Conservation (phyloP, 73 alveolate species). For the Tetrahymena malaccensis region DNA sequence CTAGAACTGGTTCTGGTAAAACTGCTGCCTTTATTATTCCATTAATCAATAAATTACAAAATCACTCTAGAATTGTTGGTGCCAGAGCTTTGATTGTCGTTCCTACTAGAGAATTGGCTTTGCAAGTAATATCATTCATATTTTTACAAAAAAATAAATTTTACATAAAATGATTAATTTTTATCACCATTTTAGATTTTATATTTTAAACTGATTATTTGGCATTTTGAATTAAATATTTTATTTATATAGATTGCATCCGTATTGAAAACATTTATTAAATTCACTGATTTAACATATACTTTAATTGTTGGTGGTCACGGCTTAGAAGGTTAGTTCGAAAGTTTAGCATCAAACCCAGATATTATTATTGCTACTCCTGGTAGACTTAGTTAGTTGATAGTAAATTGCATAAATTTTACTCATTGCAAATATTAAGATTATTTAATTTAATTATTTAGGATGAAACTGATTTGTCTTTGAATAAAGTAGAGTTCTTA, state of each 20-base stretch:
- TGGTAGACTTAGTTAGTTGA: constrained; percentile 94
- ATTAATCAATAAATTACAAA: constrained; percentile 66
- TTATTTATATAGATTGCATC: constrained; percentile 54
- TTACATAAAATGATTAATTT: too few relatives aligned
- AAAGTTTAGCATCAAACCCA: constrained; percentile 88
- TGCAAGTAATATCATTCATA: constrained; percentile 20
- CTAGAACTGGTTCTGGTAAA: constrained; percentile 98
- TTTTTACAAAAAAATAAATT: too few relatives aligned
- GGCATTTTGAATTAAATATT: not conserved
- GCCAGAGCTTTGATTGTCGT: constrained; percentile 83
- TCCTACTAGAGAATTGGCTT: constrained; percentile 95
- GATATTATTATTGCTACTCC: constrained; percentile 98
- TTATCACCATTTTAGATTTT: too few relatives aligned
- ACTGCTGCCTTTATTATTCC: constrained; percentile 97
- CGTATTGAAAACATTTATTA: constrained; percentile 69
- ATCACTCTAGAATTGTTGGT: constrained; percentile 89
- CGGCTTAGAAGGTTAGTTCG: constrained; percentile 90
- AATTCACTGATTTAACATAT: constrained; percentile 72
- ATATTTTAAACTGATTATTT: too few relatives aligned
- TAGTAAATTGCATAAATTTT: constrained; percentile 76
- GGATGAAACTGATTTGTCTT: constrained; percentile 2
- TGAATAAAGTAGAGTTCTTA: constrained; percentile 77
- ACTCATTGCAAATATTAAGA: not conserved
- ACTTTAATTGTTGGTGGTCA: constrained; percentile 95
- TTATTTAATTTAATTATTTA: not conserved